phyloP scores from a whole-genome alignment of 805 yeast genomes.

The Candida caryicola region DNA sequence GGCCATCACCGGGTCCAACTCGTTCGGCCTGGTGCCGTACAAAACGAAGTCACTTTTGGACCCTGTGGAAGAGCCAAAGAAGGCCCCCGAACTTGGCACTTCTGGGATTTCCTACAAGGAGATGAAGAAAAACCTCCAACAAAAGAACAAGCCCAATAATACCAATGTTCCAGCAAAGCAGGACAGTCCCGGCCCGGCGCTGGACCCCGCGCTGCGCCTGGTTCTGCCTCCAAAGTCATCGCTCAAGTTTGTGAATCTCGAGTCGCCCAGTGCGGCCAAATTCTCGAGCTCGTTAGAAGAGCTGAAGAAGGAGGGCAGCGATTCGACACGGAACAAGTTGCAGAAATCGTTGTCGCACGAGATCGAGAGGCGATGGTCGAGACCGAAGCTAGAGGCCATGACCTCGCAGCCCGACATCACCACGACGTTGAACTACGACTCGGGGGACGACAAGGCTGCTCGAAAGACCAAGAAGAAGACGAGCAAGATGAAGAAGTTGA shows the following conservation, averaged over 20 bases:
- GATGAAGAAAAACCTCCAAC: conserved; percentile 26
- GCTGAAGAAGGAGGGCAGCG: conserved; percentile 6
- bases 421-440: conserved; percentile 1
- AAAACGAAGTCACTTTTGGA: conserved; percentile 41
- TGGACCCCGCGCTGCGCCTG: conserved; percentile 2
- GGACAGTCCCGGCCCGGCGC: conserved; percentile 7
- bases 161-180: conserved; percentile 1
- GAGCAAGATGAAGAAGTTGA: conserved; percentile 33
- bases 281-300: conserved; percentile 11
- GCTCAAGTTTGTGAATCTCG: conserved; percentile 30
- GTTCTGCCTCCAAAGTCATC: conserved; percentile 14
- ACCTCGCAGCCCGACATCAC: conserved; percentile 40
- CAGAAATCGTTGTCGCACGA: conserved; percentile 41
- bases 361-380: conserved; percentile 14
- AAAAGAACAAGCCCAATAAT: conserved; percentile 14
- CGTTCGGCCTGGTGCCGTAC: conserved; percentile 38
- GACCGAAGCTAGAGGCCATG: conserved; percentile 32
- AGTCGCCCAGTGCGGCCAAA: conserved; percentile 13
- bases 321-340: conserved; percentile 12
- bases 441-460: background rate
- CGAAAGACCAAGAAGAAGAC: conserved; percentile 17
- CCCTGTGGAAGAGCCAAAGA: conserved; percentile 22
- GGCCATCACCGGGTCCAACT: conserved; percentile 41
- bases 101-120: conserved; percentile 29
- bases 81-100: background rate